Evolutionary conservation across 139 green algal genomes (phyloP), one percentile per base, ranked within the genome.

Genomic region (Chlorella sp.): DNA sequence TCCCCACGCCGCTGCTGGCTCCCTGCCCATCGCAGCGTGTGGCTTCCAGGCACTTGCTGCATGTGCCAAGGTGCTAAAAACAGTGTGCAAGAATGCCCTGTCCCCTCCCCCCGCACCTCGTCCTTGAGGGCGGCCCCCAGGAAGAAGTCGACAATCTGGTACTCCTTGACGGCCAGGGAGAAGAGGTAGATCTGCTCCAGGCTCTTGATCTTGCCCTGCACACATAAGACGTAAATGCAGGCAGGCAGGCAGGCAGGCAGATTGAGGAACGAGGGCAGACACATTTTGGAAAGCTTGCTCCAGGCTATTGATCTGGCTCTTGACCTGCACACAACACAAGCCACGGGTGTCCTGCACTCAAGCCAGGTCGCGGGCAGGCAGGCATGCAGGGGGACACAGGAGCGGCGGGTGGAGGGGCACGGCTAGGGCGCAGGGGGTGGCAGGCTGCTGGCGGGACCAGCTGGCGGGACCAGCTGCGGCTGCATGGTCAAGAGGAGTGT

Each of bases 131-230:
- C 80, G 39, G 79, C 71, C 39, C 87, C 87, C 87, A 98, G 90
- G 94, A 99, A 98, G 93, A 93, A 91, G 90, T 99, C 97, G 14
- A 99, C 96, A 87, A 99, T 98, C 93, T 99, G 96, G 88, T 98
- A 98, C 96, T 99, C 97, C 96, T 99, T 99, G 66, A 99, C 96
- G 57, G 98, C 98, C 93, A 99, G 96, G 86, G 98, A 99, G 95
- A 99, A 99, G 60, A 99, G 96, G 96, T 99, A 99, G 90, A 99
- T 99, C 92, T 99, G 96, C 95, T 99, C 98, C 91, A 99, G 93
- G 69, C 90, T 97, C 96, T 99, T 99, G 91, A 99, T 99, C 95
- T 99, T 99, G 89, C 98, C 97, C 96, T 99, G 95, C 48, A 77
- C 21, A 0, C 12, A 9, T 5, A 21, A 57, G 12, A 40, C 19